Evolutionary conservation across 2,329 filamentous ascomycete species (phyloP), one percentile per base, ranked within the genome.

Genomic region (Fonsecaea erecta): DNA sequence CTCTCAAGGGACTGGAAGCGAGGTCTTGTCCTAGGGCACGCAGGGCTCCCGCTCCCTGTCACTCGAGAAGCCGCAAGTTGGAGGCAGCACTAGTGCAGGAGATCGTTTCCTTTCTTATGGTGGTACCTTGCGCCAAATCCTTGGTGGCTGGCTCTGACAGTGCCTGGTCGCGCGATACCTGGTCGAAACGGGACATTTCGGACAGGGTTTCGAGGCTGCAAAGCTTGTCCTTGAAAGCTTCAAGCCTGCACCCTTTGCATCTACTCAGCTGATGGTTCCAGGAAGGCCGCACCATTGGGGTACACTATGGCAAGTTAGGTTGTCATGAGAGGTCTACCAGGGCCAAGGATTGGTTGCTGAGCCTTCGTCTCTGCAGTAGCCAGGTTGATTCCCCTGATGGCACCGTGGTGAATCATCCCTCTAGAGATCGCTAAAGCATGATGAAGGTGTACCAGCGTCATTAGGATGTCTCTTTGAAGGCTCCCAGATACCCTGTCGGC

Each of bases 1-100:
- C 37, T 40, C 37, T 5, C 14, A 40, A 18, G 3, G 11, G 37
- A 1, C 16, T 40, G 37, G 16, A 40, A 40, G 14, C 37, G 37
- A 40, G 37, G n/a, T n/a, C 3, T 16, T 40, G 37, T 40, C 14
- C 18, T 40, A 11, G 37, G 43, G n/a, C n/a, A n/a, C 52, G 14
- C 32, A 18, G n/a, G 18, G 35, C 18, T 18, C 16, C 24, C n/a
- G 37, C 18, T 21, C 52, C 32, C 35, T 28, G 24, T 24, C 30
- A 37, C 12, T 18, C 9, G 32, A 46, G 12, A 26, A 18, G 12
- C 40, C 30, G 54, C 54, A 57, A 21, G 54, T 37, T 43, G 54
- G 54, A 43, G 7, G 54, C 54, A 57, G 18, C 35, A 34, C 54
- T 57, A 57, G 54, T 34, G 54, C 54, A 57, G 54, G 54, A 57